A percentile compares a stretch with the other conserved stretches of the same genome.
phyloP scores from a whole-genome alignment of 106 monocot species.

The Iris macrosiphon region DNA sequence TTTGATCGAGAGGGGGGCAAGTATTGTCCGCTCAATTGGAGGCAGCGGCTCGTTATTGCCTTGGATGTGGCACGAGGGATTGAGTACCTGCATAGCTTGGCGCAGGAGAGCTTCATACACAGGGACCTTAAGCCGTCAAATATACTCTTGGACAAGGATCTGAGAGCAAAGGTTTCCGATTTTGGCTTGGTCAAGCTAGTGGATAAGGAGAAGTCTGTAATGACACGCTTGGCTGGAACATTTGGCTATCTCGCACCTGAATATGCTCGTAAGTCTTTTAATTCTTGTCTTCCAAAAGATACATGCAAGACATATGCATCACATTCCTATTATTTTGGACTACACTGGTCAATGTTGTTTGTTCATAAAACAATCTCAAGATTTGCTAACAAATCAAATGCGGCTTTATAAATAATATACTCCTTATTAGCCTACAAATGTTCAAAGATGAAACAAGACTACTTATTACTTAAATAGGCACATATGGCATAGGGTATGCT shows the following conservation, averaged over 20 bases:
- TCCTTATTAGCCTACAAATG: no score
- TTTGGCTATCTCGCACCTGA: constrained; percentile 97
- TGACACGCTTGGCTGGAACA: constrained; percentile 90
- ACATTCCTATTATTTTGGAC: no score
- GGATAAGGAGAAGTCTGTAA: constrained; percentile 70
- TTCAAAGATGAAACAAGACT: no score
- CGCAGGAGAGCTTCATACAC: constrained; percentile 88
- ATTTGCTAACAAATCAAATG: no score
- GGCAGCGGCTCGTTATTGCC: constrained; percentile 73
- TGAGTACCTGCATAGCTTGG: constrained; percentile 88
- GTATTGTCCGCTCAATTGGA: constrained; percentile 62
- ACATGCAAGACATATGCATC: no score
- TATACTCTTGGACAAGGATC: constrained; percentile 67
- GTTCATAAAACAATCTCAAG: no score
- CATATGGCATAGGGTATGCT: no score
- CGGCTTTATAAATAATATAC: no score
- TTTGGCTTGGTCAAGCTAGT: constrained; percentile 91
- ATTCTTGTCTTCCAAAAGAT: not conserved
- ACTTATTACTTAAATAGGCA: no score
- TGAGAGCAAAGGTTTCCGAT: constrained; percentile 93
- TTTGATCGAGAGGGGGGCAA: constrained; percentile 39
- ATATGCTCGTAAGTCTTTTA: constrained; percentile 80
- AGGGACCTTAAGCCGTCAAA: constrained; percentile 94
- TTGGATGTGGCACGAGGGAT: constrained; percentile 91
- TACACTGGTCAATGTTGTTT: no score